Evolutionary conservation across 2,329 filamentous ascomycete species (phyloP), one percentile per base, ranked within the genome.

Genomic region (Trichoderma sp.): DNA sequence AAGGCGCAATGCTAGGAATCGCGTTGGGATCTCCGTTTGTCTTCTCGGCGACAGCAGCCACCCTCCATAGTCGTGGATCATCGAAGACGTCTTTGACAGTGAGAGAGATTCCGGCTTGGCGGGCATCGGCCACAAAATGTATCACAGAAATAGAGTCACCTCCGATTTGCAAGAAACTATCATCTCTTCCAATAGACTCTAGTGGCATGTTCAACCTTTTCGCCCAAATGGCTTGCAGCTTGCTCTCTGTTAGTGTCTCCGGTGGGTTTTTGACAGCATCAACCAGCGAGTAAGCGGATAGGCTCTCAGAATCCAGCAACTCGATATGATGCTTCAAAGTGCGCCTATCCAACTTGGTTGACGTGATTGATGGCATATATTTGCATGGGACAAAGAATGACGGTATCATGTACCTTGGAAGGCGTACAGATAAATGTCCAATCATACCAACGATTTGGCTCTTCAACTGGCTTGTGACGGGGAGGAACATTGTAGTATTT

Each of bases 91-190:
- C 37, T 22, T 59, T 29, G 15, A 50, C 58, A 5, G 58, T 34
- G 19, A 67, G 58, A 3, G 34, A 37, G 6, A 67, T 54, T 29
- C 58, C 50, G 5, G 32, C 25, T 52, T 53, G 34, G 27, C 50
- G 66, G 13, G 66, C 66, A 19, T 39, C 37, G 9, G 57, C 37
- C n/a, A 56, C 61, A 17, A 69, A 59, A 8, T 64, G 37, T 5
- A 69, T 70, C 22, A 64, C 67, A 5, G 54, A 19, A 37, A 70
- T 69, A 4, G 67, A 69, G n/a, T 70, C 69, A 37, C 69, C 69
- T 4, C 69, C 69, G 7, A 70, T 50, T 19, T 50, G 34, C 27
- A 70, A 45, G 53, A 70, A 70, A 27, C 50, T 63, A 32, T 70
- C 69, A 42, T 70, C 57, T 27, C 45, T 15, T 39, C 69, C 67